Percentiles rank a stretch among this genome's conserved stretches.
phyloP scores from a whole-genome alignment of 2,329 filamentous ascomycete genomes.

The Sordariomycetes sp. region DNA sequence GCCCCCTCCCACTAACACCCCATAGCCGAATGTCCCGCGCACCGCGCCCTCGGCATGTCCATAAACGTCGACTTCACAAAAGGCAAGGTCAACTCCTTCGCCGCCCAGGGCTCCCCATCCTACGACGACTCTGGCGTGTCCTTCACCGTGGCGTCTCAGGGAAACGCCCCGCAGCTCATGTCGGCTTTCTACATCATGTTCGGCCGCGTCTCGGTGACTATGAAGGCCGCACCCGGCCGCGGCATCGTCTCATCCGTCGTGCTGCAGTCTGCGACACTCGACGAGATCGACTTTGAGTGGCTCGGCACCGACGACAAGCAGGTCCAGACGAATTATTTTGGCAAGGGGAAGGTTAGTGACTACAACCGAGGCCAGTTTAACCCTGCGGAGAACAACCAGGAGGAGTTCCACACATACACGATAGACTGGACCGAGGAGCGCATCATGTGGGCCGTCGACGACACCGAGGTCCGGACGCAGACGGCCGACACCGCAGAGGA shows the following conservation, averaged over 20 bases:
- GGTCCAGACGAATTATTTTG: slow-evolving; percentile 96
- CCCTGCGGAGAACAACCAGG: slow-evolving; percentile 53
- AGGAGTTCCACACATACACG: slow-evolving; percentile 70
- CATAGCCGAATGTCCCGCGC: slow-evolving; percentile 50
- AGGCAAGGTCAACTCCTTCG: slow-evolving; percentile 68
- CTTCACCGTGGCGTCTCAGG: slow-evolving; percentile 66
- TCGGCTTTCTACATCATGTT: slow-evolving; percentile 99
- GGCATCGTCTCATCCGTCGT: slow-evolving; percentile 92
- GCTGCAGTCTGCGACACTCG: slow-evolving; percentile 77
- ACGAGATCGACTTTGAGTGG: slow-evolving; percentile 98
- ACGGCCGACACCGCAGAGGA: slow-evolving; percentile 52
- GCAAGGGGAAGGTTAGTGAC: slow-evolving; percentile 73
- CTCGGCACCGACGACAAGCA: slow-evolving; percentile 62
- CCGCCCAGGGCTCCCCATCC: slow-evolving; percentile 51
- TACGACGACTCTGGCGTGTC: slow-evolving; percentile 63
- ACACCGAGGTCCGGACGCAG: slow-evolving; percentile 63
- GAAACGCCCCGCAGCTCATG: slow-evolving; percentile 73
- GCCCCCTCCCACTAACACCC: not conserved
- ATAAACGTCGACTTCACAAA: slow-evolving; percentile 73
- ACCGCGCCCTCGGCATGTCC: slow-evolving; percentile 74
- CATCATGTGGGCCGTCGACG: slow-evolving; percentile 79
- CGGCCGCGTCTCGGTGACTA: slow-evolving; percentile 70
- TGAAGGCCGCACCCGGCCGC: slow-evolving; percentile 76
- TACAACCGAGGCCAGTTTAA: slow-evolving; percentile 85
- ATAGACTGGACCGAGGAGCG: slow-evolving; percentile 82